These are phyloP conservation scores for Aspergillus conjunctus DNA, from an alignment of 495 filamentous ascomycete genomes.

Conservation along the genomic window DNA sequence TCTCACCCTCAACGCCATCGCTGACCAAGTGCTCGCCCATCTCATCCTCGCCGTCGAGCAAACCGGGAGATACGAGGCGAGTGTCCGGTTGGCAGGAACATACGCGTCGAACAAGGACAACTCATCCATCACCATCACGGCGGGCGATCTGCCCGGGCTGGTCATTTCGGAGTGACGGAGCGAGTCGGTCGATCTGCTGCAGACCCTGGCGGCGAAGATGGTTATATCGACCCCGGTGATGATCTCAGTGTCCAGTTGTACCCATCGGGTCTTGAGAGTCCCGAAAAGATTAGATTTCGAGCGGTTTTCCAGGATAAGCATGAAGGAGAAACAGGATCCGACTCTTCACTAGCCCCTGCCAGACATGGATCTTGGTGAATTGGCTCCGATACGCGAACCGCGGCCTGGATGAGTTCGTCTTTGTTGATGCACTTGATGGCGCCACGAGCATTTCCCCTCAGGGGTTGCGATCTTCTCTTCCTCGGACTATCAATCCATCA, in stretches of 20 bases:
- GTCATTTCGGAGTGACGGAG: neutral
- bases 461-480: no score
- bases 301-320: slow-evolving; percentile 29
- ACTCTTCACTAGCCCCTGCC: slow-evolving; percentile 25
- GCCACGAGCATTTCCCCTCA: no score
- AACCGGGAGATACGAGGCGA: neutral
- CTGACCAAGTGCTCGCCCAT: neutral
- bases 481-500: no score
- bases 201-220: neutral
- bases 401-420: slow-evolving; percentile 43
- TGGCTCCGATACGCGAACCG: slow-evolving; percentile 33
- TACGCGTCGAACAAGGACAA: neutral
- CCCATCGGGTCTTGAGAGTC: neutral
- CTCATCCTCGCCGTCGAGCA: neutral
- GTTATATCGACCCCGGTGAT: neutral
- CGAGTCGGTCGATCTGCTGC: neutral
- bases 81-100: neutral
- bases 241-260: neutral
- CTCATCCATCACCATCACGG: neutral
- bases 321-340: slow-evolving; percentile 21
- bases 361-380: slow-evolving; percentile 33
- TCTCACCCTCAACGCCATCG: neutral
- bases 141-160: neutral
- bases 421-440: no score
- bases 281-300: neutral